Conservation (phyloP, 1,284 basidiomycete species). For the Tilletia caries region DNA sequence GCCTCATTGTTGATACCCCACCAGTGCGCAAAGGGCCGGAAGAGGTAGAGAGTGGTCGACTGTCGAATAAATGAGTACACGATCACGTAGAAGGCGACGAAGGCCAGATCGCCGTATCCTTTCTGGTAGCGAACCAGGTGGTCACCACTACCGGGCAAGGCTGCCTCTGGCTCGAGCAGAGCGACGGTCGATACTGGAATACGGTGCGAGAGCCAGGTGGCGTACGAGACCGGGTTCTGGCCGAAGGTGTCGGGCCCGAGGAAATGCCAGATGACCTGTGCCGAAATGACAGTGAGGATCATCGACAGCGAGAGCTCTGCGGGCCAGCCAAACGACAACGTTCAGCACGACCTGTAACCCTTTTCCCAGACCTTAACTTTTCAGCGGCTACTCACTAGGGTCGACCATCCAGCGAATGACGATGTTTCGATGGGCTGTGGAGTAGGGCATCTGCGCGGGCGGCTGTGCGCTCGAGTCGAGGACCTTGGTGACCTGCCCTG, state of each 20-base stretch:
- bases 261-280: slow-evolving; percentile 61
- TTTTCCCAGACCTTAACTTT: too few species aligned
- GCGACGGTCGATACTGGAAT: slow-evolving; percentile 57
- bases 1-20: slow-evolving; percentile 48
- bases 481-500: slow-evolving; percentile 5
- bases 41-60: slow-evolving; percentile 67
- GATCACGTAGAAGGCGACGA: slow-evolving; percentile 81
- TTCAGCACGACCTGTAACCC: slow-evolving; percentile 23
- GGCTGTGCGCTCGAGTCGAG: slow-evolving; percentile 2
- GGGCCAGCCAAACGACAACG: slow-evolving; percentile 18
- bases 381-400: slow-evolving; percentile 25
- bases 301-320: slow-evolving; percentile 60
- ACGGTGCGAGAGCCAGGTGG: slow-evolving; percentile 74
- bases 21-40: slow-evolving; percentile 65
- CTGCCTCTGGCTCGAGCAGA: slow-evolving; percentile 54
- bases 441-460: not conserved
- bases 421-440: slow-evolving; percentile 12
- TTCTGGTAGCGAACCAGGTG: slow-evolving; percentile 37
- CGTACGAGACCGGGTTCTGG: slow-evolving; percentile 70
- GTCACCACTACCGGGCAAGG: slow-evolving; percentile 17
- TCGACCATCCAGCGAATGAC: slow-evolving; percentile 48
- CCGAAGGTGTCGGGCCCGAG: slow-evolving; percentile 60
- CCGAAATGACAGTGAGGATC: slow-evolving; percentile 68
- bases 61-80: slow-evolving; percentile 91
- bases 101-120: slow-evolving; percentile 65